Conservation (phyloP, 768 basidiomycete genomes). For the Pilatotrama ljubarskyi region DNA sequence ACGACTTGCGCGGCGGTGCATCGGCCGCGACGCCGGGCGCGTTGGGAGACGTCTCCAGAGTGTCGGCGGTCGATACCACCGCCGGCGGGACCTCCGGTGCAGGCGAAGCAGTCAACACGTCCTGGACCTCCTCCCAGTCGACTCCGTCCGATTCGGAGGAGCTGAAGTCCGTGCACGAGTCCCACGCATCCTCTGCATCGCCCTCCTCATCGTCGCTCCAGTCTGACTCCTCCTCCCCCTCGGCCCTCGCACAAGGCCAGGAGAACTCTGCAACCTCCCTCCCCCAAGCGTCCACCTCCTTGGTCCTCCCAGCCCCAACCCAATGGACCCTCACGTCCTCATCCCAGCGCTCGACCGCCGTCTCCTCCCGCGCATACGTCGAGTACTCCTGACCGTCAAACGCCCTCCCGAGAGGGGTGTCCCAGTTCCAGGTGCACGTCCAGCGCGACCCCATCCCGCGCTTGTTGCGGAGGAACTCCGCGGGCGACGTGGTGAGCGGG, state of each 20-base stretch:
- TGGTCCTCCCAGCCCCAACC: background rate
- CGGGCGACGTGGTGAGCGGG: no score
- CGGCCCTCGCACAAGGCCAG: background rate
- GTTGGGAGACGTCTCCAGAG: background rate
- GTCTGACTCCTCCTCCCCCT: background rate
- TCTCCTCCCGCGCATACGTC: background rate
- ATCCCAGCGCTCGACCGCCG: background rate
- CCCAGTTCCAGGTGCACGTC: slow-evolving; percentile 1
- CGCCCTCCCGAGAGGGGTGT: background rate
- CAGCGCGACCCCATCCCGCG: background rate
- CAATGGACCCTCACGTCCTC: background rate
- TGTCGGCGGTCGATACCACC: background rate
- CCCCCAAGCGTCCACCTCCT: background rate
- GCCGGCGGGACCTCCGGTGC: no score
- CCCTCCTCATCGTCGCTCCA: background rate
- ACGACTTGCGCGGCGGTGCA: no score
- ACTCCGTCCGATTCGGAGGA: no score
- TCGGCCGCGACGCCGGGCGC: no score
- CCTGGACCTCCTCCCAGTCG: no score
- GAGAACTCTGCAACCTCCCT: background rate
- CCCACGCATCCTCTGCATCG: background rate
- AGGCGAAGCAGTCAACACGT: no score
- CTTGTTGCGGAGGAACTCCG: background rate
- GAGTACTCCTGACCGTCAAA: background rate
- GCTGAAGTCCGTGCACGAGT: no score